Evolutionary conservation across 1,284 basidiomycete species (phyloP), one percentile per base, ranked within the genome.

Genomic region (Naganishia sp.): DNA sequence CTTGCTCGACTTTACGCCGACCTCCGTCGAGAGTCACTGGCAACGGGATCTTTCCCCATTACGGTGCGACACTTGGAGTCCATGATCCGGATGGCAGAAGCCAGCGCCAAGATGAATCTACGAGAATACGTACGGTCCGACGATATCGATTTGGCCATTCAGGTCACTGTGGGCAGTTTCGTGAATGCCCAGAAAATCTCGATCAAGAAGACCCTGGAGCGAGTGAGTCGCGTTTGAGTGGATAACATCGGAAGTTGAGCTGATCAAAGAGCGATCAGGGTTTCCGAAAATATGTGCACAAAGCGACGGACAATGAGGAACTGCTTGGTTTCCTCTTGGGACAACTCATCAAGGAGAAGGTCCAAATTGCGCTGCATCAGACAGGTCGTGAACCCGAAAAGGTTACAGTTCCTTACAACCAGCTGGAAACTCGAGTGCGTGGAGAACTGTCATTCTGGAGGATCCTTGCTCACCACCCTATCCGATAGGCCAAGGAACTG

Each of bases 1-100:
- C 85, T 99, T 18, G 84, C 94, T 10, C 85, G 88, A n/a, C 85
- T 99, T 51, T 99, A 96, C 78, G 88, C 92, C n/a, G 96, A 99
- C 76, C 85, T 99, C 47, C 88, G 96, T 57, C 88, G 94, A 69
- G 96, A 99, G 78, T 97, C 94, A 2, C 84, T 95, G 71, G 92
- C 93, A 17, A 99, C 96, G 1, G 95, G 95, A 42, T 97, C 93
- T 23, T 97, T 92, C 82, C 95, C 95, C 3, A 97, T 99, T 77
- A 99, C 96, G 4, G 91, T 99, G 54, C 90, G 96, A 70, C 96
- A 98, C 76, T 81, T 99, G 68, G 96, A 99, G 81, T 94, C 92
- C 76, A 98, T 97, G 91, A 99, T 99, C 79, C 88, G 96, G 51
- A 99, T 99, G 96, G 87, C 93, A 1, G 95, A 99, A 79, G 94